Conservation (phyloP, 768 basidiomycete genomes). For the Pleurotus ostreatus region DNA sequence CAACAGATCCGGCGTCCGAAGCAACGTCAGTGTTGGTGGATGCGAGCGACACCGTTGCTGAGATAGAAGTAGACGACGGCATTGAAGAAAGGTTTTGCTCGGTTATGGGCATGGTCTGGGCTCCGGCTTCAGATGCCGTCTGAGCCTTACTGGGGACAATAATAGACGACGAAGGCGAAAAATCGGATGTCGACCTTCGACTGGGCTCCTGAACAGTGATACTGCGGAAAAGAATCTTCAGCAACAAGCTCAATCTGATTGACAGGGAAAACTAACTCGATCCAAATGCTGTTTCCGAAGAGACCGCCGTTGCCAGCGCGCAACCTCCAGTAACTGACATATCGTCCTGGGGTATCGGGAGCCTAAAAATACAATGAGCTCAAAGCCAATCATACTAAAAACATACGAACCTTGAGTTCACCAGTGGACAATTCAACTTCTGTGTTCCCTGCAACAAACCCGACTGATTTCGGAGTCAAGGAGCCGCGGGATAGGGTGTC, state of each 20-base stretch:
- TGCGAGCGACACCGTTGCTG: background rate
- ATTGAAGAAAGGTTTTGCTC: background rate
- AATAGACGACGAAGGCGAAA: conserved; percentile 65
- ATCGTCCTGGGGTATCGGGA: conserved; percentile 68
- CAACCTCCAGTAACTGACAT: conserved; percentile 76
- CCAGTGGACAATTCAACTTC: conserved; percentile 65
- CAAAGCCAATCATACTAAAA: background rate
- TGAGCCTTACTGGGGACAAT: conserved; percentile 55
- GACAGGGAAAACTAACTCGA: conserved; percentile 51
- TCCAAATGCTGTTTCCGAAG: conserved; percentile 77
- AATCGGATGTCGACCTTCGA: conserved; percentile 28
- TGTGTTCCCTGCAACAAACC: conserved; percentile 51
- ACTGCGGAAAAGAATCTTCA: conserved; percentile 26
- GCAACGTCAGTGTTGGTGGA: conserved; percentile 5
- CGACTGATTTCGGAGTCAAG: conserved; percentile 36
- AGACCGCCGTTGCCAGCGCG: conserved; percentile 50
- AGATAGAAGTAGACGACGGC: background rate
- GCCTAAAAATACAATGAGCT: conserved; percentile 37
- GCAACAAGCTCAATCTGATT: too few relatives aligned
- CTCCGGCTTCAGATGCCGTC: conserved; percentile 24
- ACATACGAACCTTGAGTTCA: conserved; percentile 62
- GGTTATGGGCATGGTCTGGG: conserved; percentile 4
- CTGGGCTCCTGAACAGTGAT: conserved; percentile 62
- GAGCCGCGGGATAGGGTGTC: conserved; percentile 45
- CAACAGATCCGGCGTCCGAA: conserved; percentile 13